Base-by-base conservation (phyloP, 768 basidiomycete genomes). In the Exsudoporus frostii region DNA sequence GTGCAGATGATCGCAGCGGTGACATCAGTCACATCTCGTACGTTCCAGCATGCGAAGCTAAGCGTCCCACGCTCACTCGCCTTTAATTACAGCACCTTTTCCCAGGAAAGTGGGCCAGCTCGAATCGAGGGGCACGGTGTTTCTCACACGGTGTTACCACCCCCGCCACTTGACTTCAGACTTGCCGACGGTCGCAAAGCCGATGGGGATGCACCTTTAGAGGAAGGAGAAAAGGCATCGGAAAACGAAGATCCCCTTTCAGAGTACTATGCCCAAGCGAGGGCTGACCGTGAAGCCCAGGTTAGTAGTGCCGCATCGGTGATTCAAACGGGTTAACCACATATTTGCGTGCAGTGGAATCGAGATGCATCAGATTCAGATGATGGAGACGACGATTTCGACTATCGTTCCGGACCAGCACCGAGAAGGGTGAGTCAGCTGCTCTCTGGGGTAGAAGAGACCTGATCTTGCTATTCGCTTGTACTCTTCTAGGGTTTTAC, bases 201-300 rank as follows among this genome's bases (percentile, higher is more conserved):
- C 24, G 38, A 48, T n/a, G 48, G 32, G 2, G 49, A 8, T 36
- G 52, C 47, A 30, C 33, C 9, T 37, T 44, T 44, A 17, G 42
- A 37, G 20, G 45, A 42, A 36, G 54, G 8, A n/a, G 40, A 34
- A 25, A 55, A 41, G 29, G 36, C 43, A 27, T 32, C 25, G 14
- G 59, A 55, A 33, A 50, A 20, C 14, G 57, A 55, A 36, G 87
- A 90, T 62, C 85, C 88, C 0, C 70, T 90, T 48, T 79, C 79
- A 1, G 78, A 83, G 55, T 88, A 85, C 60, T 89, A 88, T 60
- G 75, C 71, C 4, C 69, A 76, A 58, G 88, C 86, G 2, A 76
- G 69, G 44, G 79, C 74, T 17, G 77, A 81, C 36, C 66, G 60
- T 24, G 79, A 81, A 24, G 72, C 66, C 15, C 68, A 66, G 53